phyloP scores from a whole-genome alignment of 768 basidiomycete species.

The Suillus americanus region DNA sequence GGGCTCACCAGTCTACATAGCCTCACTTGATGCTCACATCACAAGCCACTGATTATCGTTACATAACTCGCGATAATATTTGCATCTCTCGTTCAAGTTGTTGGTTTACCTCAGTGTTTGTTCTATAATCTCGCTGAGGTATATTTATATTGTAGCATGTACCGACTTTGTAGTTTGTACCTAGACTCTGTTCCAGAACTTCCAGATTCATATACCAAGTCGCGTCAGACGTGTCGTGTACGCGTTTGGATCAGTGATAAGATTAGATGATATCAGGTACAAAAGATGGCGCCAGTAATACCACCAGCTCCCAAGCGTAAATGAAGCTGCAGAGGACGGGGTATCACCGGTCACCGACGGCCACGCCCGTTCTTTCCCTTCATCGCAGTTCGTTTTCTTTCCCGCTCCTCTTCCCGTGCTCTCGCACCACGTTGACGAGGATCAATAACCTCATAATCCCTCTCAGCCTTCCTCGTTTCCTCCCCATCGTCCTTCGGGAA shows the following conservation, averaged over 20 bases:
- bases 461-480: constrained; percentile 72
- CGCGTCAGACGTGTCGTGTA: not conserved
- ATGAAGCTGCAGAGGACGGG: not conserved
- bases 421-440: constrained; percentile 69
- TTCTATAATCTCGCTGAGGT: too few species aligned
- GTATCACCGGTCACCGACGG: constrained; percentile 26
- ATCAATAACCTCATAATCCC: constrained; percentile 90
- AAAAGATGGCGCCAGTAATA: not conserved
- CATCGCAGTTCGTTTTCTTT: constrained; percentile 46
- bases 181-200: too few species aligned
- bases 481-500: constrained; percentile 81
- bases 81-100: too few species aligned
- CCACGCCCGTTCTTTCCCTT: constrained; percentile 22
- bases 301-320: not conserved
- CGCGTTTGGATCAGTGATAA: not conserved
- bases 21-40: too few species aligned
- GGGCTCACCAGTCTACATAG: too few species aligned
- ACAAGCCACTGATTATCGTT: too few species aligned
- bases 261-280: not conserved
- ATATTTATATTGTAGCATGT: too few species aligned
- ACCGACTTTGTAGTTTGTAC: too few species aligned
- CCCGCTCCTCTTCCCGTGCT: constrained; percentile 77
- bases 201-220: not conserved
- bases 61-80: too few species aligned
- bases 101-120: too few species aligned